Conservation (phyloP, 1,284 basidiomycete species). For the Austroboletus sp. region DNA sequence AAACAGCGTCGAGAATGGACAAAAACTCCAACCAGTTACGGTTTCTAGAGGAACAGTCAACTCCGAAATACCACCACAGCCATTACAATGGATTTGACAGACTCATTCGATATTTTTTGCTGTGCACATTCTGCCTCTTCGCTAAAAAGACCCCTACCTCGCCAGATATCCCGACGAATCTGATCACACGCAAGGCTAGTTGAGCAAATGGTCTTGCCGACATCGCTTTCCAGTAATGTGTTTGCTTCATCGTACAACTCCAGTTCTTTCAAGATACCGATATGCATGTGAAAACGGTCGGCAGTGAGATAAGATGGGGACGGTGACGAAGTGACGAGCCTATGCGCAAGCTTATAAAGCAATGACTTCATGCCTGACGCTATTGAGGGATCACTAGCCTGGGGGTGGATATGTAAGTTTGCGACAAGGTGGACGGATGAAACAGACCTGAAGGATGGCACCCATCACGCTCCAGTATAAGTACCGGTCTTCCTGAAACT, state of each 20-base stretch:
- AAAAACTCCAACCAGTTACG: constrained; percentile 82
- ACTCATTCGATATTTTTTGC: constrained; percentile 54
- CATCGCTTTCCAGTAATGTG: constrained; percentile 60
- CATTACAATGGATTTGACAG: constrained; percentile 2
- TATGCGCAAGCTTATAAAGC: constrained; percentile 64
- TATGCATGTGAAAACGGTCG: constrained; percentile 71
- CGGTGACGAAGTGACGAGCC: constrained; percentile 55
- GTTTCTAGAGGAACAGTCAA: constrained; percentile 44
- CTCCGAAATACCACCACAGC: not conserved
- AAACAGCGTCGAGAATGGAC: constrained; percentile 61
- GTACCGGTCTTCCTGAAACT: constrained; percentile 71
- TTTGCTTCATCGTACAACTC: constrained; percentile 63
- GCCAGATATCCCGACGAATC: constrained; percentile 64
- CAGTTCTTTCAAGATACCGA: constrained; percentile 65
- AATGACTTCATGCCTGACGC: constrained; percentile 55
- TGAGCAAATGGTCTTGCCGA: constrained; percentile 59
- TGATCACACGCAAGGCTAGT: constrained; percentile 71
- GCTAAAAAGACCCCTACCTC: constrained; percentile 43
- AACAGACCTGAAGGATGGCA: constrained; percentile 65
- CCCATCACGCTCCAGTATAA: constrained; percentile 79
- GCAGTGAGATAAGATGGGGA: constrained; percentile 57
- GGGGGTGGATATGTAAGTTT: constrained; percentile 13
- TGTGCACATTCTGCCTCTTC: constrained; percentile 58
- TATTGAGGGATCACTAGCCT: constrained; percentile 63
- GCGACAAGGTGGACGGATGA: constrained; percentile 1